Base-by-base conservation (phyloP, 768 basidiomycete species). In the Pseudohyphozyma bogoriensis region DNA sequence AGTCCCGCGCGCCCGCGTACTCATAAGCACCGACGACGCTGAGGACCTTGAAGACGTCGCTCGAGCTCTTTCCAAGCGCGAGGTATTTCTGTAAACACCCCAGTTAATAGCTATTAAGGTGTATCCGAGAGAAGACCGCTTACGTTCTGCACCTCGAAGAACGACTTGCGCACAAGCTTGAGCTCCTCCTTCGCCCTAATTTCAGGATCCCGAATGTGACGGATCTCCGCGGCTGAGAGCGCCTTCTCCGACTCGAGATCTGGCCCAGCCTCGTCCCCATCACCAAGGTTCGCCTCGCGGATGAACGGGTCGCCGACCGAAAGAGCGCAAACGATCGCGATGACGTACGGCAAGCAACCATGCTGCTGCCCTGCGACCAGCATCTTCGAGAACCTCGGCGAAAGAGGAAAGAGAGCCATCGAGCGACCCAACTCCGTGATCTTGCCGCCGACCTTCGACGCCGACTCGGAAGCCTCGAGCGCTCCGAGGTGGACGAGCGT, bases 1-100 rank as follows among this genome's bases (percentile, higher is more conserved):
- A 73, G 58, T 81, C 79, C 2, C 83, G 83, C 29, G 86, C 87
- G 12, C 87, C 85, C 26, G 86, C 86, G 45, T 86, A 93, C 72
- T 95, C 92, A 72, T 90, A 97, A 4, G 93, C 95, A 0, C 95
- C 95, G 22, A 95, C 83, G n/a, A 93, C 89, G 18, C 92, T 91
- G 12, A 99, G 78, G 36, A 85, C 74, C 67, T 85, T 85, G 76
- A 96, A 87, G 33, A 89, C 73, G 70, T 99, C 95, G 72, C 91
- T 95, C 9, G 79, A 79, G 26, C 79, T 83, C 55, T 81, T 80
- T 15, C 95, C 95, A 35, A 97, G 78, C 3, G 84, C 82, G 5
- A 84, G 78, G 73, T 95, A 90, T 28, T 77, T 75, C 89, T 93
- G 66, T 18, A n/a, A n/a, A n/a, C n/a, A n/a, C n/a, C n/a, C n/a